Evolutionary conservation across 2,329 filamentous ascomycete genomes (phyloP), one percentile per base, ranked within the genome.

Genomic region (Pleomassaria siparia): DNA sequence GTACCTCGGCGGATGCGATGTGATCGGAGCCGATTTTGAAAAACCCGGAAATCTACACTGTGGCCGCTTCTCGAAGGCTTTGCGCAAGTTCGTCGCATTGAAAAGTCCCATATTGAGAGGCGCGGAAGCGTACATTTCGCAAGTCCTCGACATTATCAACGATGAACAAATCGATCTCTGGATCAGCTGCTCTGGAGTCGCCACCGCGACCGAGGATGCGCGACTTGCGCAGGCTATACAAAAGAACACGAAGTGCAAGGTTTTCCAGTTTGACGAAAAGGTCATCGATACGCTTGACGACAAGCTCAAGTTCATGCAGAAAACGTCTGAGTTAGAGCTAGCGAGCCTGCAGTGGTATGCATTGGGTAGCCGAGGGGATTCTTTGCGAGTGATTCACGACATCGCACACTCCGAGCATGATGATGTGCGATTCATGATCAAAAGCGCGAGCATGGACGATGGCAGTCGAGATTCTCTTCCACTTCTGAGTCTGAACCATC

Each of bases 121-220:
- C 44, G 55, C 73, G 4, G 72, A 76, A 15, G 67, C 69, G 1
- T 89, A 91, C 58, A 74, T 81, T 12, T 69, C 76, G 12, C 72
- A 73, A 0, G 66, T 91, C 3, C 64, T 87, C 1, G 69, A 80
- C 8, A 76, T 90, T 21, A 75, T 89, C 32, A 63, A 75, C 5
- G 64, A 71, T 0, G 85, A 91, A 53, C 74, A 77, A 0, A 78
- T 88, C 4, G 80, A 89, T 46, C 69, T 91, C 2, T 91, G 87
- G 87, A 81, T 91, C 2, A 84, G 82, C 16, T 89, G 86, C 58
- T 89, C 86, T 0, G 84, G 83, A n/a, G 82, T 87, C 8, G 77
- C 80, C 1, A 82, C 80, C 0, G 84, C 83, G 0, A 68, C 86
- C 11, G 83, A 87, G 58, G 87, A 91, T 62, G 84, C 83, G 1